These are phyloP conservation scores for Oryza australiensis DNA, from an alignment of 176 grass and related monocot genomes.

Conservation along the genomic window DNA sequence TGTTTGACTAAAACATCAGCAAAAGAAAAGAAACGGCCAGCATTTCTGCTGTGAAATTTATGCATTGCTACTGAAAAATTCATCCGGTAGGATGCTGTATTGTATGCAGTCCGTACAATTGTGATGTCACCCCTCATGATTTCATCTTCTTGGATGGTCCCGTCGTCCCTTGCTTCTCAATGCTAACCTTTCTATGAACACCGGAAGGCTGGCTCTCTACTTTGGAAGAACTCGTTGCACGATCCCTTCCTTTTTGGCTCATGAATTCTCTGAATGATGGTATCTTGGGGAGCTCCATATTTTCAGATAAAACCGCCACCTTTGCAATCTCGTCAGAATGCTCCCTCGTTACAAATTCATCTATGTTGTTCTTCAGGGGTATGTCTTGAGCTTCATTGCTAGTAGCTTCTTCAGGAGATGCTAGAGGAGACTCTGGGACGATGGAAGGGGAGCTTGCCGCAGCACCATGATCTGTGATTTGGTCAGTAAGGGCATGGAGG, in stretches of 20 bases:
- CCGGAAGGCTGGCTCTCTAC: conserved; percentile 10
- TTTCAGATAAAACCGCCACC: conserved; percentile 3
- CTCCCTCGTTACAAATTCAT: not conserved
- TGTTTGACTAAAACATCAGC: no score
- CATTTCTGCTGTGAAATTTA: no score
- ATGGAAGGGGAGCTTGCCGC: conserved; percentile 1
- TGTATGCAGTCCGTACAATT: not conserved
- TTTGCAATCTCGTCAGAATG: not conserved
- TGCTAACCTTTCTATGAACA: conserved; percentile 37
- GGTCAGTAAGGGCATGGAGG: conserved; percentile 16
- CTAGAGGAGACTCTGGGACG: conserved; percentile 24
- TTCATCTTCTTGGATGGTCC: conserved; percentile 61
- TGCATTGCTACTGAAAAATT: not conserved
- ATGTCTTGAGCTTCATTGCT: conserved; percentile 9
- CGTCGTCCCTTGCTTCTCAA: conserved; percentile 22
- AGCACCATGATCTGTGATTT: conserved; percentile 5
- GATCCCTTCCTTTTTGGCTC: conserved; percentile 50
- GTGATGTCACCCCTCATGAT: not conserved
- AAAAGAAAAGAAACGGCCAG: no score
- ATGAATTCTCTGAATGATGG: conserved; percentile 73
- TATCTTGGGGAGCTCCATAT: conserved; percentile 54
- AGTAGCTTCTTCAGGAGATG: conserved; percentile 10
- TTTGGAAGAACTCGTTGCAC: conserved; percentile 22
- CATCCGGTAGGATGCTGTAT: not conserved
- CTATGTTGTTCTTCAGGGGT: not conserved